phyloP scores from a whole-genome alignment of 225 moss, liverwort and hornwort genomes.

The Lunularia cruciata region DNA sequence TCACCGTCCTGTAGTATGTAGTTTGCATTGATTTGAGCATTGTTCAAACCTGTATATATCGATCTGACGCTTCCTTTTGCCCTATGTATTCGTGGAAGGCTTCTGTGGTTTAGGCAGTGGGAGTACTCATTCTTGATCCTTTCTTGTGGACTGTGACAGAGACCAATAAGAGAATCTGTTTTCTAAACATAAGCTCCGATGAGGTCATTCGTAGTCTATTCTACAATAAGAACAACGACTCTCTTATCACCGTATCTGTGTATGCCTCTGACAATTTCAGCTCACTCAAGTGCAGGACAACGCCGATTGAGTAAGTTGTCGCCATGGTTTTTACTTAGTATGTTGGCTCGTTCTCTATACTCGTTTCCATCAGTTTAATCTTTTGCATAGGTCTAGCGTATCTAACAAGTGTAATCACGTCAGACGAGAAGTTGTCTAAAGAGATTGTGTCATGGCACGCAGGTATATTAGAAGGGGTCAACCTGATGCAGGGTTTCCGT shows the following conservation, averaged over 20 bases:
- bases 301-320: conserved; percentile 70
- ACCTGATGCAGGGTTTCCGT: conserved; percentile 80
- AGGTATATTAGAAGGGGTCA: conserved; percentile 89
- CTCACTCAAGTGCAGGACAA: conserved; percentile 77
- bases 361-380: too few relatives aligned
- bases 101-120: too few relatives aligned
- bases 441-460: neutral
- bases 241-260: conserved; percentile 69
- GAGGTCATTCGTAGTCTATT: conserved; percentile 84
- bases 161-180: conserved; percentile 89
- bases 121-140: neutral
- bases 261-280: conserved; percentile 82
- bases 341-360: neutral
- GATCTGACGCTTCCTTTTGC: too few relatives aligned
- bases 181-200: conserved; percentile 70
- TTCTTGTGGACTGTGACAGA: conserved; percentile 36
- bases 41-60: too few relatives aligned
- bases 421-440: too few relatives aligned
- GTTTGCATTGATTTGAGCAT: neutral
- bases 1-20: neutral
- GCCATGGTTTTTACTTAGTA: neutral
- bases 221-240: conserved; percentile 89
- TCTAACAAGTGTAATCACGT: neutral
- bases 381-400: too few relatives aligned
- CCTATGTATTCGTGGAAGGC: too few relatives aligned